phyloP scores from a whole-genome alignment of 1,139 yeast genomes.

The Arxiozyma heterogenica region DNA sequence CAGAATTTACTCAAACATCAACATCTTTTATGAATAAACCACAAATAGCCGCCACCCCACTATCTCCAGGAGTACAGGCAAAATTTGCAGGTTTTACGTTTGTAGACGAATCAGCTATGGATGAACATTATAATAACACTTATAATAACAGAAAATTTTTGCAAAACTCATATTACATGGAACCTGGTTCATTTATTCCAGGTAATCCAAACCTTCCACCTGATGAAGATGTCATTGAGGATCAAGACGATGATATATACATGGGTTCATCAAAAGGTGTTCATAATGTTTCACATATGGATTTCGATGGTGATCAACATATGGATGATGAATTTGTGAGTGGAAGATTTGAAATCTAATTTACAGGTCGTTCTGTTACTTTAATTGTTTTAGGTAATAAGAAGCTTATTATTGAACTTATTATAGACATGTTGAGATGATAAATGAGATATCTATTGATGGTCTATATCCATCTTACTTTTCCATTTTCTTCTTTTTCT shows the following conservation, averaged over 20 bases:
- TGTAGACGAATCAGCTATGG: slow-evolving; percentile 90
- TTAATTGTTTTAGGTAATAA: too few species aligned
- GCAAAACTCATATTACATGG: slow-evolving; percentile 33
- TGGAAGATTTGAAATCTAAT: slow-evolving; percentile 73
- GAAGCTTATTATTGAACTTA: too few species aligned
- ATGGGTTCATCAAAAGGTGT: slow-evolving; percentile 27
- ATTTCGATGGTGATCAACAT: slow-evolving; percentile 31
- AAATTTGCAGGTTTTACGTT: slow-evolving; percentile 93
- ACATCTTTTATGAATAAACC: slow-evolving; percentile 63
- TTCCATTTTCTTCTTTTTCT: neutral
- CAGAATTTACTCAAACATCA: slow-evolving; percentile 89
- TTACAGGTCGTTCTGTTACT: neutral
- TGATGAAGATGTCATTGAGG: slow-evolving; percentile 75
- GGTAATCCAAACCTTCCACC: slow-evolving; percentile 74
- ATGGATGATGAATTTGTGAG: slow-evolving; percentile 75
- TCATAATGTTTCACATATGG: slow-evolving; percentile 13
- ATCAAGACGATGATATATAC: slow-evolving; percentile 51
- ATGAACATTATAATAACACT: slow-evolving; percentile 54
- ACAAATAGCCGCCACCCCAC: slow-evolving; percentile 45
- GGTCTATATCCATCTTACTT: neutral
- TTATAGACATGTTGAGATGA: neutral
- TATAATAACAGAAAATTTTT: slow-evolving; percentile 27
- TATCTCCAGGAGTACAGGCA: slow-evolving; percentile 91
- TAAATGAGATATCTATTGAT: neutral
- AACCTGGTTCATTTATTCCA: slow-evolving; percentile 65